A percentile compares a stretch with the other conserved stretches of the same genome.
Conservation (phyloP, 2,329 filamentous ascomycete genomes). For the Aureobasidium mangrovei region DNA sequence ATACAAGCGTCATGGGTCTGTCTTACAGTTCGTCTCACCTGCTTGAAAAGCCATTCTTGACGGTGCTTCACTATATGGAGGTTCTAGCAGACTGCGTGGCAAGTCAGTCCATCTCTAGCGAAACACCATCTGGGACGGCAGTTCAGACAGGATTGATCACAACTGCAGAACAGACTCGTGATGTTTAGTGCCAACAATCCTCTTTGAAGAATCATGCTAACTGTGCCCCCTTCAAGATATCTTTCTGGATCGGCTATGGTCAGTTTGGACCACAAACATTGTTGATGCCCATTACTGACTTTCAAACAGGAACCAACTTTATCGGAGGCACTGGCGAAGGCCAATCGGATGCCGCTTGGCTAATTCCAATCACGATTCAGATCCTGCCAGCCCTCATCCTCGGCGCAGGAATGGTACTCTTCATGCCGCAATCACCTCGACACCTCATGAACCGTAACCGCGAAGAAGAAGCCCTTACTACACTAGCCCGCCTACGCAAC, state of each 20-base stretch:
- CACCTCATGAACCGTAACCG: conserved; percentile 63
- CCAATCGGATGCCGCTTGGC: conserved; percentile 62
- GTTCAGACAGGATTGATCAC: too few relatives aligned
- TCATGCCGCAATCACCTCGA: conserved; percentile 70
- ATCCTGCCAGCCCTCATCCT: conserved; percentile 56
- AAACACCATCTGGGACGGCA: too few relatives aligned
- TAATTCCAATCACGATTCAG: conserved; percentile 61
- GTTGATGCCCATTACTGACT: not conserved
- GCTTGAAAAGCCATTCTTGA: too few relatives aligned
- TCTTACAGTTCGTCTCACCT: too few relatives aligned
- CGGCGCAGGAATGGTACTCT: conserved; percentile 56
- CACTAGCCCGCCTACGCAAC: conserved; percentile 55
- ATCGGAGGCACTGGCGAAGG: conserved; percentile 43
- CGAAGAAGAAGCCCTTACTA: conserved; percentile 55
- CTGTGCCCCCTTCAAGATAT: not conserved
- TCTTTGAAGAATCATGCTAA: too few relatives aligned
- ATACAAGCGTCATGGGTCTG: too few relatives aligned
- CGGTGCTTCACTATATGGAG: too few relatives aligned
- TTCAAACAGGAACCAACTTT: conserved; percentile 28
- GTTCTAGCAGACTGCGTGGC: too few relatives aligned
- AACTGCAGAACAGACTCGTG: too few relatives aligned
- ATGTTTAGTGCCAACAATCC: too few relatives aligned
- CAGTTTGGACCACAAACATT: conserved; percentile 14
- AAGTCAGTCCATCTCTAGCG: too few relatives aligned
- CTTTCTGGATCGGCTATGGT: conserved; percentile 30